Conservation (phyloP, 352 stramenopile genomes). For the Poterioochromonas sp. region DNA sequence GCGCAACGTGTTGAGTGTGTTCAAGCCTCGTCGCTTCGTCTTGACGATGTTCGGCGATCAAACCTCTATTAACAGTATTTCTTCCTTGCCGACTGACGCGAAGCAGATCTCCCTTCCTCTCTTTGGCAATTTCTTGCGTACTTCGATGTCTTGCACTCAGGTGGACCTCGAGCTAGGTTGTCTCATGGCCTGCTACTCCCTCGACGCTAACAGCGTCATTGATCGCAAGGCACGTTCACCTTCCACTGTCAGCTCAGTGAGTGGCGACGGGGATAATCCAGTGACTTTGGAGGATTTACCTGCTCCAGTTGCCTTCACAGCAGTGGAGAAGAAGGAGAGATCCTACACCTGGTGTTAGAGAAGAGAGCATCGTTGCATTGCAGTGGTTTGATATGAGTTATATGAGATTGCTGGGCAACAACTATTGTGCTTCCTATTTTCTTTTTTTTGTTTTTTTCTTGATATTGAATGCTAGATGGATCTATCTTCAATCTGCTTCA, state of each 20-base stretch:
- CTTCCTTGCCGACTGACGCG: constrained; percentile 41
- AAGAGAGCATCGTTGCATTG: too few species aligned
- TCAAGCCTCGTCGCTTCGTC: constrained; percentile 90
- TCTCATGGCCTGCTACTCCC: constrained; percentile 14
- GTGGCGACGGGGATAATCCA: neutral
- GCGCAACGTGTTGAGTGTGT: constrained; percentile 95
- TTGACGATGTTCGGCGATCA: constrained; percentile 93
- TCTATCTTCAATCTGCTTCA: too few species aligned
- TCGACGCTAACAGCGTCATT: neutral
- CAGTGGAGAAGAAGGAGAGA: neutral
- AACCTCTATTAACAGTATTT: constrained; percentile 52
- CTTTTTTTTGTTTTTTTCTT: too few species aligned
- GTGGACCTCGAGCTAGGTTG: constrained; percentile 21
- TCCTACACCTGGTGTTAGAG: constrained; percentile 7
- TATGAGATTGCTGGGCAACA: too few species aligned
- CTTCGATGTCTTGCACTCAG: constrained; percentile 5
- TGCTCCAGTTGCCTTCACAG: neutral
- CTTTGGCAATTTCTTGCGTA: neutral
- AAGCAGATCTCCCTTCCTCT: constrained; percentile 23
- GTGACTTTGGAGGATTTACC: neutral
- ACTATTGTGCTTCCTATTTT: too few species aligned
- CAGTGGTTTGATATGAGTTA: too few species aligned
- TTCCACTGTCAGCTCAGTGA: neutral
- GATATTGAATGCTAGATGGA: too few species aligned
- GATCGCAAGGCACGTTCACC: neutral